phyloP scores from a whole-genome alignment of 768 basidiomycete species.

The Terana coerulea region DNA sequence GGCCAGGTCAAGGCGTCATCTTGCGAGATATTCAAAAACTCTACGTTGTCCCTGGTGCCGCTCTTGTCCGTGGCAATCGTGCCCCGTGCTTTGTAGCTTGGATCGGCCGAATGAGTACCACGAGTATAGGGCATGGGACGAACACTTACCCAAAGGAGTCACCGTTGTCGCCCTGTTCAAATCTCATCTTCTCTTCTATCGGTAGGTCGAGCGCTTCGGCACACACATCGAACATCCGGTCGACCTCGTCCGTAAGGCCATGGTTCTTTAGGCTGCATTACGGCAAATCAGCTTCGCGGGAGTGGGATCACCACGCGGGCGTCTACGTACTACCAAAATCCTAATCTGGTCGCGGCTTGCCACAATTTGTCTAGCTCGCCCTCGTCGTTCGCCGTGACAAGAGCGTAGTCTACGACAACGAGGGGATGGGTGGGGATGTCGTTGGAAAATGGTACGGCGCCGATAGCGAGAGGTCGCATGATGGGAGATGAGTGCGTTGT shows the following conservation, averaged over 20 bases:
- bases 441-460: constrained; percentile 44
- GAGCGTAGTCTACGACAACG: constrained; percentile 50
- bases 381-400: constrained; percentile 38
- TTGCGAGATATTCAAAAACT: constrained; percentile 66
- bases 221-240: constrained; percentile 54
- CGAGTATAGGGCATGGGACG: not conserved
- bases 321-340: constrained; percentile 62
- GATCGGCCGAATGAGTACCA: not conserved
- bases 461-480: constrained; percentile 27
- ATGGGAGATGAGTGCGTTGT: constrained; percentile 20
- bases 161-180: constrained; percentile 50
- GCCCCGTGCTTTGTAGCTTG: constrained; percentile 57
- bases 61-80: constrained; percentile 58
- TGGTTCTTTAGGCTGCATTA: constrained; percentile 61
- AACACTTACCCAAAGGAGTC: constrained; percentile 34
- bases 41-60: constrained; percentile 52
- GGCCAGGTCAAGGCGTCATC: constrained; percentile 69
- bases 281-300: not conserved
- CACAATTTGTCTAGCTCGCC: constrained; percentile 49
- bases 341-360: constrained; percentile 53
- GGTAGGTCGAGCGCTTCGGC: constrained; percentile 51
- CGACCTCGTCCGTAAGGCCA: constrained; percentile 43
- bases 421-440: constrained; percentile 52
- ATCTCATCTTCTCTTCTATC: constrained; percentile 53
- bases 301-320: not conserved